These are phyloP conservation scores for Rheum nobile DNA, from an alignment of 148 eudicot genomes.

Conservation along the genomic window DNA sequence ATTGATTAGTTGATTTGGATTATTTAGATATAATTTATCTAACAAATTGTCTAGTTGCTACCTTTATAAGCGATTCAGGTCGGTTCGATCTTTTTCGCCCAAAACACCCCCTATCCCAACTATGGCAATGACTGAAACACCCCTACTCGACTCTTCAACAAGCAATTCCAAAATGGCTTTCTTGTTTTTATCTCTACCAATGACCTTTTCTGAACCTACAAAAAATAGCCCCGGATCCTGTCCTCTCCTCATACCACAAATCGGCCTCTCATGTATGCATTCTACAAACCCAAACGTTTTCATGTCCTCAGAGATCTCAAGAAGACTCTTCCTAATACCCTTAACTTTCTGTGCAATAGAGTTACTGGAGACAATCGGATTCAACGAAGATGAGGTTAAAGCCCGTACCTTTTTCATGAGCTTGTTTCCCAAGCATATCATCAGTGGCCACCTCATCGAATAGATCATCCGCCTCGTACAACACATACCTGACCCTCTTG, in stretches of 20 bases:
- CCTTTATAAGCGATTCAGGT: no score
- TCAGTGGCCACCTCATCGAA: neutral
- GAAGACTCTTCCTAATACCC: neutral
- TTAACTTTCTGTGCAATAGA: neutral
- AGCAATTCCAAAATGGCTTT: neutral
- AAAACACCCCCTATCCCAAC: neutral
- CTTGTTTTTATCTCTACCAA: neutral
- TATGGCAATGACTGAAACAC: neutral
- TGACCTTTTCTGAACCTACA: neutral
- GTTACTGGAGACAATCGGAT: neutral
- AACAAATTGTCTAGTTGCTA: no score
- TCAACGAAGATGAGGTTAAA: neutral
- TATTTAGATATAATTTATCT: no score
- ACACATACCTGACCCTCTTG: neutral
- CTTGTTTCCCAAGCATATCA: neutral
- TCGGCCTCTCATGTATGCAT: neutral
- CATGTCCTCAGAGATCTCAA: neutral
- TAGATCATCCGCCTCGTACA: conserved; percentile 1
- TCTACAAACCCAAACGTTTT: neutral
- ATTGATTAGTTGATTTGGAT: no score
- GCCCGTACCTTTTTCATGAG: neutral
- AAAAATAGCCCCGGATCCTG: neutral
- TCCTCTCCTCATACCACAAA: neutral
- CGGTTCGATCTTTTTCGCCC: no score
- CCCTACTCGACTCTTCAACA: no score